Base-by-base conservation (phyloP, 106 monocot species). In the Hemerocallis citrina region DNA sequence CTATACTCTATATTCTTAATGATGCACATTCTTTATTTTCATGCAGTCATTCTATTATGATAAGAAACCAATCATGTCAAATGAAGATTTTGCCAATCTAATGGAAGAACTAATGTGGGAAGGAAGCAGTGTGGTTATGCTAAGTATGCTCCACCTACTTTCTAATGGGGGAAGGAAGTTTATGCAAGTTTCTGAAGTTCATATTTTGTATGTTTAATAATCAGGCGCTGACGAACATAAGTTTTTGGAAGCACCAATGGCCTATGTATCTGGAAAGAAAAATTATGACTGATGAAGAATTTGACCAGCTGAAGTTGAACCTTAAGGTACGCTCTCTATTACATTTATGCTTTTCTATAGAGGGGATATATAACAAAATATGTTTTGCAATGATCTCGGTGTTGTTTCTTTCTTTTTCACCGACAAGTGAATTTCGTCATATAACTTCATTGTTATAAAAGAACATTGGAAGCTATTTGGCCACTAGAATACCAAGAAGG, bases 71-170 rank as follows among this genome's bases (percentile, higher is more conserved):
- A 80, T 84, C 25, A 98, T 98, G 91, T 92, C 96, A 66, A 98
- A 98, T 73, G 96, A 98, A 65, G 96, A 98, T 70, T 98, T 98
- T 60, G 96, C 91, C 57, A 91, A 98, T 44, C 96, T 98, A 48
- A 98, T 91, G 74, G 96, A 98, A 75, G 96, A 98, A 55, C 69
- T 98, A 34, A 92, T 82, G 96, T 98, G 96, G 96, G 96, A 98
- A 74, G 96, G 96, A 69, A 98, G 96, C 84, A 98, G 96, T 24
- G 96, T 98, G 14, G 96, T 98, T 41, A 92, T 98, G 96, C 81
- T 98, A 67, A 92, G 96, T 98, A 91, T 67, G 81, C 27, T 42
- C 17, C 20, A 46, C 17, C 13, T 46, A 46, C 41, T 0, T 20
- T 40, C 15, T 59, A 48, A 3, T 30, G 16, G 25, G 39, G 21